Evolutionary conservation across 2,329 filamentous ascomycete genomes (phyloP).

Genomic region (Sordariomycetes sp.): DNA sequence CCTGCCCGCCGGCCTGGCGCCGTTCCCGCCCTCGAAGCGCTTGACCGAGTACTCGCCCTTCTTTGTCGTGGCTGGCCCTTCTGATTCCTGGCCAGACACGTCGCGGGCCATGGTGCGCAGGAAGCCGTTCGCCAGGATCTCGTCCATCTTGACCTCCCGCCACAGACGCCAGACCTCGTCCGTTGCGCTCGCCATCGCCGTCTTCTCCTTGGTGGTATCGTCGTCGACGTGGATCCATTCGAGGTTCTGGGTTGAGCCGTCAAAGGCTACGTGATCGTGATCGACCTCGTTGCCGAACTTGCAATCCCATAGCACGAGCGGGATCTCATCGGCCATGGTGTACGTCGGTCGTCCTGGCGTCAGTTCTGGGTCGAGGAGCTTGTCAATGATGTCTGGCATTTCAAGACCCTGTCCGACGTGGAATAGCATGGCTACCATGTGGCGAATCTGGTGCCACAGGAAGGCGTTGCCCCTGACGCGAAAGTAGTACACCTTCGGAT

Average conservation of each 20-base stretch:
- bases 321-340: slow-evolving; percentile 81
- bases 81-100: background rate
- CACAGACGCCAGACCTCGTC: slow-evolving; percentile 76
- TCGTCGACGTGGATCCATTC: slow-evolving; percentile 76
- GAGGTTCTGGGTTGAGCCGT: slow-evolving; percentile 24
- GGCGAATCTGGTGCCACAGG: slow-evolving; percentile 95
- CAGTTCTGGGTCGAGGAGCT: slow-evolving; percentile 62
- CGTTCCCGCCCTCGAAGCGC: slow-evolving; percentile 39
- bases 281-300: slow-evolving; percentile 54
- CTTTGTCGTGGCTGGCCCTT: slow-evolving; percentile 1
- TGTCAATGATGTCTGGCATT: slow-evolving; percentile 58
- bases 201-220: slow-evolving; percentile 47
- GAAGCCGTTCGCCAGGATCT: slow-evolving; percentile 68
- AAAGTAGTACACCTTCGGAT: slow-evolving; percentile 75
- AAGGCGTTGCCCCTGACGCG: slow-evolving; percentile 86
- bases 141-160: slow-evolving; percentile 81
- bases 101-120: slow-evolving; percentile 45
- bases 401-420: slow-evolving; percentile 85
- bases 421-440: slow-evolving; percentile 91
- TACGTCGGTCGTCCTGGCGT: slow-evolving; percentile 77
- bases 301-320: slow-evolving; percentile 93
- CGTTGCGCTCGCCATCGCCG: slow-evolving; percentile 39
- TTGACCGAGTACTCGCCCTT: slow-evolving; percentile 2
- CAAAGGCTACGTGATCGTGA: too few relatives aligned
- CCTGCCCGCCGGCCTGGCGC: slow-evolving; percentile 36